Base-by-base conservation (phyloP, 2,329 filamentous ascomycete genomes). In the Chrysosporium keratinophilum region DNA sequence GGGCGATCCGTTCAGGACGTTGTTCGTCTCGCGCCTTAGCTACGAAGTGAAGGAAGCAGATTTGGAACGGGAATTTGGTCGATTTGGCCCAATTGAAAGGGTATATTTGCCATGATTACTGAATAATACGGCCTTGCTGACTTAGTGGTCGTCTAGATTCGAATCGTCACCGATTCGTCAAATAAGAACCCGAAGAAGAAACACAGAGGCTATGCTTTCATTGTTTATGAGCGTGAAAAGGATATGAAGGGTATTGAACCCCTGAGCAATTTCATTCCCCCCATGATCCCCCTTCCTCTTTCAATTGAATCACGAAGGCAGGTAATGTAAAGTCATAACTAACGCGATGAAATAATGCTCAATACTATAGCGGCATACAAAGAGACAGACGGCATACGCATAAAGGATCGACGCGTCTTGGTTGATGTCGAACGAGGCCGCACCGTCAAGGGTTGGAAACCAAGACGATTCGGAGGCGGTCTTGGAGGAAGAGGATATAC, bases 351-450 rank as follows among this genome's bases (percentile, higher is more conserved):
- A 56, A 59, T 51, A 52, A 50, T 60, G 63, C 72, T 70, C 68
- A 71, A 71, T 78, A 73, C 28, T 47, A 57, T 79, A 95, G 93
- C 90, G 78, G 93, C 93, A 71, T 83, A 96, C 77, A 95, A 85
- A 66, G 81, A 84, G 65, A 83, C 80, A 60, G 90, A 97, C 78
- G 88, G 88, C 60, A 86, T 95, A 65, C 84, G 85, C 62, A 95
- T 98, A 74, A 94, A 89, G 69, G 90, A 94, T 67, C 83, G 91
- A 65, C 83, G 85, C 63, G 87, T 97, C 65, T 82, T 95, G 67
- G 89, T 97, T 64, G 93, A 98, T 67, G 91, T 97, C 57, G 93
- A 98, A 73, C 84, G 93, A 65, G 93, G 93, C 61, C 85, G 93
- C 62, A 97, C 93, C 33, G 88, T 96, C 40, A 87, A 87, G 65